Percentiles rank a stretch among this genome's conserved stretches.
phyloP scores from a whole-genome alignment of 345 rosid genomes.

The Citrus hindsii region DNA sequence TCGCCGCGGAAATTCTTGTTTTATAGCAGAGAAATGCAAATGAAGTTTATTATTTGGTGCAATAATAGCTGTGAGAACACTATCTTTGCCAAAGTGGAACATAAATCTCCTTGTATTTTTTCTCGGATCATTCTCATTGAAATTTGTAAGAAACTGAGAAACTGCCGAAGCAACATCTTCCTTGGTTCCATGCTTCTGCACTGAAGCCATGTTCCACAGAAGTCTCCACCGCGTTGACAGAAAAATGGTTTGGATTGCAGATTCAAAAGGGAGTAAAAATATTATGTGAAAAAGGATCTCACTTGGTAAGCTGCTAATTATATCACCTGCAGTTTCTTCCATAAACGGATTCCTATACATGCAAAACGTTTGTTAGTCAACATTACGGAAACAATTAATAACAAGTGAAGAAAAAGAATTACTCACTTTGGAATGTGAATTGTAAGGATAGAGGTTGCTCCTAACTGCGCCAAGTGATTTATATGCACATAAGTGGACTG shows the following conservation, averaged over 20 bases:
- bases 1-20: conserved; percentile 14
- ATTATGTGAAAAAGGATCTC: conserved; percentile 55
- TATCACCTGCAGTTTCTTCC: conserved; percentile 21
- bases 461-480: not conserved
- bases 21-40: conserved; percentile 35
- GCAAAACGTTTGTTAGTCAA: no score
- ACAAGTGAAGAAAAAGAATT: not conserved
- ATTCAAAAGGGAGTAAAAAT: conserved; percentile 52
- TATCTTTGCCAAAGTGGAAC: conserved; percentile 36
- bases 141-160: conserved; percentile 38
- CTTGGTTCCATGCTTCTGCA: conserved; percentile 32
- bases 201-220: conserved; percentile 46
- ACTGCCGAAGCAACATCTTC: conserved; percentile 34
- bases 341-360: not conserved
- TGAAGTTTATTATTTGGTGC: conserved; percentile 41
- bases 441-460: no score
- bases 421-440: not conserved
- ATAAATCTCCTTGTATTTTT: conserved; percentile 39
- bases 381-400: not conserved
- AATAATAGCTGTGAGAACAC: conserved; percentile 35
- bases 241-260: conserved; percentile 49
- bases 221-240: conserved; percentile 46
- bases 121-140: conserved; percentile 41
- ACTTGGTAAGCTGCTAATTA: conserved; percentile 49
- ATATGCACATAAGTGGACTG: not conserved